These are phyloP conservation scores for Bryoerythrophyllum caledonicum DNA, from an alignment of 225 moss, liverwort and hornwort genomes.

Conservation along the genomic window DNA sequence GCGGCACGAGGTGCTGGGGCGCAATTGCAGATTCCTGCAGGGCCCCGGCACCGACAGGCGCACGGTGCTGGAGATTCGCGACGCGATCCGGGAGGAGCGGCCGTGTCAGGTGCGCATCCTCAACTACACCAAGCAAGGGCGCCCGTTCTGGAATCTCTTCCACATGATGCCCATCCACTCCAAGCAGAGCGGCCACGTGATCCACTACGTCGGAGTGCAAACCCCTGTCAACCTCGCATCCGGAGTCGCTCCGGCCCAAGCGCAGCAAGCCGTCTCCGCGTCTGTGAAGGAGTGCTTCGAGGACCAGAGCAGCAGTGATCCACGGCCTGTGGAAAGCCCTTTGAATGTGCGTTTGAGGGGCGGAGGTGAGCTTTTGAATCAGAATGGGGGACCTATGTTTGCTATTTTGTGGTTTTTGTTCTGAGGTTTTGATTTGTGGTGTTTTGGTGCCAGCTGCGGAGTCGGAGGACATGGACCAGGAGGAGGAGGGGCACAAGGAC, in stretches of 20 bases:
- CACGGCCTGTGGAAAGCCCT: slow-evolving; percentile 10
- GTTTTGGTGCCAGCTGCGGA: slow-evolving; percentile 11
- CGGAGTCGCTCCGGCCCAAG: slow-evolving; percentile 14
- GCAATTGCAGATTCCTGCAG: slow-evolving; percentile 83
- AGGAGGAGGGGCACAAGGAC: slow-evolving; percentile 12
- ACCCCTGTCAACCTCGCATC: slow-evolving; percentile 44
- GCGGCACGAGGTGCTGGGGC: slow-evolving; percentile 63
- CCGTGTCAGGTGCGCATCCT: slow-evolving; percentile 69
- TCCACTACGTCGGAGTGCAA: slow-evolving; percentile 79
- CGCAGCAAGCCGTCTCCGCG: slow-evolving; percentile 4
- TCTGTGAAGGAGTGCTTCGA: slow-evolving; percentile 20
- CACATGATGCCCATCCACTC: slow-evolving; percentile 71
- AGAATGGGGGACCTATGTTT: background rate
- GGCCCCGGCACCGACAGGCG: slow-evolving; percentile 67
- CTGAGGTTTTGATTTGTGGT: background rate
- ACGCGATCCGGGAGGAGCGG: slow-evolving; percentile 70
- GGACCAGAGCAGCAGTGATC: background rate
- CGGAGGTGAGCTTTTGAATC: slow-evolving; percentile 36
- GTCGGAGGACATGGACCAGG: slow-evolving; percentile 17
- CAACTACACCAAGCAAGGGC: slow-evolving; percentile 78
- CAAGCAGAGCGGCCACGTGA: slow-evolving; percentile 51
- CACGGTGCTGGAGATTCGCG: slow-evolving; percentile 72
- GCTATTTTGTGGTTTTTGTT: background rate
- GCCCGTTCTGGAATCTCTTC: slow-evolving; percentile 77
- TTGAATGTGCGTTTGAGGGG: slow-evolving; percentile 25